Conservation (phyloP, 208 protist species). For the Porcisia hertigi region DNA sequence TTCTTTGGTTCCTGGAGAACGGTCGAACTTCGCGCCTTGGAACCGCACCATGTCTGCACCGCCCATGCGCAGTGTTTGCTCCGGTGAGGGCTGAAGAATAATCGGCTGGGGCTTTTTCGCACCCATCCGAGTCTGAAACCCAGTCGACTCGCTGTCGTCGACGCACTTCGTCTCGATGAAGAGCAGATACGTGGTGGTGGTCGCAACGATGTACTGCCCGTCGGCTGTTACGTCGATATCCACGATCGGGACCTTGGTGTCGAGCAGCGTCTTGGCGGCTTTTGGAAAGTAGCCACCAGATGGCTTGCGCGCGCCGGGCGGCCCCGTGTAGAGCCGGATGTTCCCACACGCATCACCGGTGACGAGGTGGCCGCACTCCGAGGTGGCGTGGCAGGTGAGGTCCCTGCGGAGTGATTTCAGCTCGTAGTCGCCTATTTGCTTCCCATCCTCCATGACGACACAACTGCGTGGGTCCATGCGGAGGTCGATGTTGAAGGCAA, state of each 20-base stretch:
- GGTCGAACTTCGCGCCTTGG: slow-evolving; percentile 48
- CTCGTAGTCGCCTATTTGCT: slow-evolving; percentile 41
- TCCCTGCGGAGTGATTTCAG: slow-evolving; percentile 26
- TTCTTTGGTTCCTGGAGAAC: slow-evolving; percentile 33
- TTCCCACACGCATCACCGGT: slow-evolving; percentile 53
- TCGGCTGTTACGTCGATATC: slow-evolving; percentile 61
- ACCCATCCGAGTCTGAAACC: slow-evolving; percentile 57
- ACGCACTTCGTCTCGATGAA: slow-evolving; percentile 57
- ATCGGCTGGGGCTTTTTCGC: slow-evolving; percentile 52
- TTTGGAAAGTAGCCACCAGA: slow-evolving; percentile 25
- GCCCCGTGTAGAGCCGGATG: slow-evolving; percentile 29
- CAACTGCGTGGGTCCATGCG: slow-evolving; percentile 53
- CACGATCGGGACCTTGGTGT: slow-evolving; percentile 53
- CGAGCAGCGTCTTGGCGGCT: slow-evolving; percentile 59
- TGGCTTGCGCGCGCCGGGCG: no score
- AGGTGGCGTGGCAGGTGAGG: slow-evolving; percentile 70
- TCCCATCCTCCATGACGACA: slow-evolving; percentile 45
- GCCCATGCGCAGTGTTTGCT: slow-evolving; percentile 44
- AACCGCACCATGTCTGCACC: slow-evolving; percentile 44
- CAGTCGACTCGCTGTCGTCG: slow-evolving; percentile 34
- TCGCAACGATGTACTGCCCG: slow-evolving; percentile 61
- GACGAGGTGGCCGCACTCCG: slow-evolving; percentile 51
- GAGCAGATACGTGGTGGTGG: slow-evolving; percentile 37
- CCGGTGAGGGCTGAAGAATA: slow-evolving; percentile 42
- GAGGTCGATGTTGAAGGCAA: slow-evolving; percentile 72